A percentile compares a stretch with the other conserved stretches of the same genome.
These are phyloP conservation scores for Tuber indicum DNA, from an alignment of 495 filamentous ascomycete genomes.

Conservation along the genomic window DNA sequence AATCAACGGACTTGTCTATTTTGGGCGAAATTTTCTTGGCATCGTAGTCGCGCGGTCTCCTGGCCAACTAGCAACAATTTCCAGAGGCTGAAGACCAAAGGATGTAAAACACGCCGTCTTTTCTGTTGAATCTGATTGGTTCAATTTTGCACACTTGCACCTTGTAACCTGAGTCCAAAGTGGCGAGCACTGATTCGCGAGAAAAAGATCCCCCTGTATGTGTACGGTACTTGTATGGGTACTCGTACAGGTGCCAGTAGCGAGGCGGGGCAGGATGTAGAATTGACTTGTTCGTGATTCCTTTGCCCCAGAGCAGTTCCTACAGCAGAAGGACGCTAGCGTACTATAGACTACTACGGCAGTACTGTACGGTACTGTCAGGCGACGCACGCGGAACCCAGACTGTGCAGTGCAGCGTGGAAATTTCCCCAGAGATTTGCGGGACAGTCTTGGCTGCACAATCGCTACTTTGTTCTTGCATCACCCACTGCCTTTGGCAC, in stretches of 20 bases:
- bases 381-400: neutral
- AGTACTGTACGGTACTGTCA: no score
- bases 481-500: neutral
- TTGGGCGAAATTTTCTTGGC: neutral
- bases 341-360: neutral
- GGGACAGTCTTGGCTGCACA: neutral
- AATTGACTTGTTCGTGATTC: slow-evolving; percentile 1
- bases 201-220: neutral
- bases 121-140: neutral
- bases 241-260: neutral
- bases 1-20: neutral
- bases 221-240: no score
- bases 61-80: neutral
- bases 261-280: neutral
- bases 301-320: neutral
- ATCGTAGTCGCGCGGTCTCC: neutral
- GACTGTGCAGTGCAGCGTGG: neutral
- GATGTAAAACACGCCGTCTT: neutral
- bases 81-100: neutral
- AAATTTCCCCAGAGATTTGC: neutral
- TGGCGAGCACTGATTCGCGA: neutral
- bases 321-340: neutral
- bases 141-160: neutral
- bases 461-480: neutral
- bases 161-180: neutral